Conservation (phyloP, 495 filamentous ascomycete species). For the Aspergillus haitiensis region DNA sequence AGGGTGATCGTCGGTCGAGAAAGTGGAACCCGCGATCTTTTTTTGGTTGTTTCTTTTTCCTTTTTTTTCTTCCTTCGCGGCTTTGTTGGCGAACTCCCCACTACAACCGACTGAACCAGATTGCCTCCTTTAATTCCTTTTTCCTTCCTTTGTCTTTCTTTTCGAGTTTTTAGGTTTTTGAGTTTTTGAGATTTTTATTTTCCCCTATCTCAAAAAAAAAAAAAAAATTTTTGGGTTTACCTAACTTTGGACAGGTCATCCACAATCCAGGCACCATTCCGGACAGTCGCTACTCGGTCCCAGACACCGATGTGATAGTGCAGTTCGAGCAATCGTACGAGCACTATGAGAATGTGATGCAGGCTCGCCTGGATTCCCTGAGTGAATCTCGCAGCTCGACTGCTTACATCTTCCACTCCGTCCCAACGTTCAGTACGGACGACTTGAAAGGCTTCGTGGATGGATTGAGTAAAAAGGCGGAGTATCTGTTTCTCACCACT, state of each 20-base stretch:
- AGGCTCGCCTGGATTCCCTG: neutral
- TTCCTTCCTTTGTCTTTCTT: neutral
- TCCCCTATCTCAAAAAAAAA: neutral
- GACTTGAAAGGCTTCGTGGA: slow-evolving; percentile 11
- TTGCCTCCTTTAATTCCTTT: neutral
- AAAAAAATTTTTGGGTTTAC: no score
- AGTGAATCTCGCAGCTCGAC: slow-evolving; percentile 1
- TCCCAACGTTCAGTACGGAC: slow-evolving; percentile 12
- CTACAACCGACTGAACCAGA: neutral
- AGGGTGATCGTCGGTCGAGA: no score
- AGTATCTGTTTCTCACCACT: slow-evolving; percentile 17
- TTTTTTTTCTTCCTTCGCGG: slow-evolving; percentile 3
- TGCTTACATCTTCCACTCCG: slow-evolving; percentile 21
- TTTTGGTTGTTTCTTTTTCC: neutral
- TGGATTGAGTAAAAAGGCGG: slow-evolving; percentile 14
- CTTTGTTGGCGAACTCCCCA: neutral
- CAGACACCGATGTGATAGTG: slow-evolving; percentile 19
- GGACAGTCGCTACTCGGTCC: slow-evolving; percentile 7
- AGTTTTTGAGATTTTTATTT: neutral
- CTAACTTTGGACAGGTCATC: slow-evolving; percentile 13
- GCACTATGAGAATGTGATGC: slow-evolving; percentile 6
- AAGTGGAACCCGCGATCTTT: no score
- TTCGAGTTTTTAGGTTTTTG: neutral
- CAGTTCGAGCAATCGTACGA: slow-evolving; percentile 19
- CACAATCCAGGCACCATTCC: slow-evolving; percentile 23